Evolutionary conservation across 768 basidiomycete species (phyloP).

Genomic region (Boletus subparvulus): DNA sequence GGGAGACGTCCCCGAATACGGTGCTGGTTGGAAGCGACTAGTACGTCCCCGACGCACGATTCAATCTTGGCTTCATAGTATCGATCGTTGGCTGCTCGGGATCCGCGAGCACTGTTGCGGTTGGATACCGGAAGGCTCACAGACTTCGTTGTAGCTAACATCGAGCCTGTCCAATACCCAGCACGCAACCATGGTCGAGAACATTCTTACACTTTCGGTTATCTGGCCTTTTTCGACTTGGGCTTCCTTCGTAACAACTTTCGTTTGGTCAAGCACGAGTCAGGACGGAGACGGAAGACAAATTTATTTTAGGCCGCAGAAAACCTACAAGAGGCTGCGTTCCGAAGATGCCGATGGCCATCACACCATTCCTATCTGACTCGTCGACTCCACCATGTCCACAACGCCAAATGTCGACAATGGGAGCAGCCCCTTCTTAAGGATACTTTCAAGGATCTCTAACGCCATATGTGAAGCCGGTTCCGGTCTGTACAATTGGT

Average conservation of each 20-base stretch:
- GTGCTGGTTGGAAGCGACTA: background rate
- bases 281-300: background rate
- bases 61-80: background rate
- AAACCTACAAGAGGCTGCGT: slow-evolving; percentile 4
- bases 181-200: background rate
- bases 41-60: background rate
- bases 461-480: fast-evolving
- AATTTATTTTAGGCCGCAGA: background rate
- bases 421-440: too few relatives aligned
- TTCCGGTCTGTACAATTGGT: fast-evolving
- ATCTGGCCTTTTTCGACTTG: background rate
- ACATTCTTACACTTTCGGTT: background rate
- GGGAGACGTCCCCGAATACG: background rate
- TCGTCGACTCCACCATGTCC: background rate
- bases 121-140: background rate
- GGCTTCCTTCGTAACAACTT: background rate
- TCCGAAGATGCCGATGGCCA: background rate
- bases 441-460: fast-evolving
- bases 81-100: background rate
- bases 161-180: background rate
- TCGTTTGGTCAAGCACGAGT: background rate
- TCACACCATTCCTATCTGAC: background rate
- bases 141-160: background rate
- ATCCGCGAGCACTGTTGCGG: background rate
- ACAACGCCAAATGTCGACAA: background rate